Conservation (phyloP, 1,284 basidiomycete genomes). For the Schizophyllum amplum region DNA sequence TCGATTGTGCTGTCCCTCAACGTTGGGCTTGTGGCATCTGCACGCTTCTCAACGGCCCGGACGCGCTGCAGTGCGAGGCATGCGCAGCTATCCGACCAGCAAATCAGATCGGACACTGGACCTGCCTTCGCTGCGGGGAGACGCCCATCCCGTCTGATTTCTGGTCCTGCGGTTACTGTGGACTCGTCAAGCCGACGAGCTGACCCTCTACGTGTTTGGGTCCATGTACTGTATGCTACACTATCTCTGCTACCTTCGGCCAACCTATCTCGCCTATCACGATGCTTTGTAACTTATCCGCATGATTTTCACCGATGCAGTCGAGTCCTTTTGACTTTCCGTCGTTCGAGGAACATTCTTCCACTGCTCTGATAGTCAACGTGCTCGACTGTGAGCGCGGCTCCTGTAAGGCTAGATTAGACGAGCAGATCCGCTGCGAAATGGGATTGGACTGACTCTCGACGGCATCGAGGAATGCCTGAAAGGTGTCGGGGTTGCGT, state of each 20-base stretch:
- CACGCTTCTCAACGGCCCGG: slow-evolving; percentile 56
- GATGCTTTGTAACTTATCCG: slow-evolving; percentile 6
- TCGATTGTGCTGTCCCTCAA: slow-evolving; percentile 1
- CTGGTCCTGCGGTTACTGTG: slow-evolving; percentile 73
- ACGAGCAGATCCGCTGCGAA: background rate
- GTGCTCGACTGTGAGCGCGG: slow-evolving; percentile 6
- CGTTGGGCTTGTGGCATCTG: slow-evolving; percentile 67
- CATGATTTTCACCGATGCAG: slow-evolving; percentile 12
- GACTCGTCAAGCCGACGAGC: slow-evolving; percentile 50
- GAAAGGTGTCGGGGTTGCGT: slow-evolving; percentile 35
- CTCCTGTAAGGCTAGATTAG: slow-evolving; percentile 1
- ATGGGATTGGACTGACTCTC: slow-evolving; percentile 19
- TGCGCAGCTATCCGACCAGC: slow-evolving; percentile 47
- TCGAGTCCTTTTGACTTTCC: slow-evolving; percentile 7
- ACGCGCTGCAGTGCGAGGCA: slow-evolving; percentile 50
- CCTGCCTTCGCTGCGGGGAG: slow-evolving; percentile 61
- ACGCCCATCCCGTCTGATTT: slow-evolving; percentile 51
- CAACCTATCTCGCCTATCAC: background rate
- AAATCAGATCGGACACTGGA: slow-evolving; percentile 44
- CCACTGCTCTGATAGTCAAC: background rate
- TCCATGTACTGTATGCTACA: background rate
- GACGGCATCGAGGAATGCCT: slow-evolving; percentile 29
- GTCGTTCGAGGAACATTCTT: slow-evolving; percentile 9
- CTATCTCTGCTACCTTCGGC: background rate
- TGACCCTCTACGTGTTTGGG: background rate